These are phyloP conservation scores for Mucor saturninus DNA, from an alignment of 371 early-diverging fungal species.

Conservation along the genomic window DNA sequence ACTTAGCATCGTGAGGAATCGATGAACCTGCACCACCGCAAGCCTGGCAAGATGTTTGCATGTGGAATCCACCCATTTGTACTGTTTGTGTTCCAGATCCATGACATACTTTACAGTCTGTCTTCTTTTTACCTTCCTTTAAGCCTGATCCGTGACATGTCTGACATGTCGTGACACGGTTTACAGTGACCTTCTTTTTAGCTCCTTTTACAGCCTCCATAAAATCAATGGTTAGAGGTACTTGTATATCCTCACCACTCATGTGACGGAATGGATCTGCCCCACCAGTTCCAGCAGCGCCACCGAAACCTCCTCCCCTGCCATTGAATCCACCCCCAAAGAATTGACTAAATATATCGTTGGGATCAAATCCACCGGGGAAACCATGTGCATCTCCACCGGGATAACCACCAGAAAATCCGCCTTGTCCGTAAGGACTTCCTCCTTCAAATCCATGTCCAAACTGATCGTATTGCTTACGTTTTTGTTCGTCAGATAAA, in stretches of 20 bases:
- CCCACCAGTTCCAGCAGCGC: constrained; percentile 34
- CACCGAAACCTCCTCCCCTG: constrained; percentile 48
- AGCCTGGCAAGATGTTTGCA: constrained; percentile 79
- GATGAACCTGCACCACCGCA: constrained; percentile 85
- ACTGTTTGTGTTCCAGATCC: constrained; percentile 88
- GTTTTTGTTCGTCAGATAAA: constrained; percentile 85
- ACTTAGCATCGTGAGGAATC: constrained; percentile 71
- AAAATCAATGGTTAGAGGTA: constrained; percentile 70
- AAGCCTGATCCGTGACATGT: constrained; percentile 84
- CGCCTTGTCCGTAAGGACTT: constrained; percentile 3
- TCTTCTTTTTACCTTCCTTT: constrained; percentile 70
- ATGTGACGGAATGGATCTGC: constrained; percentile 23
- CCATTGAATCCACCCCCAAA: constrained; percentile 67
- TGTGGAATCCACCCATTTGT: constrained; percentile 81
- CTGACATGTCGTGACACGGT: constrained; percentile 67
- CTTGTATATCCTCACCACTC: constrained; percentile 58
- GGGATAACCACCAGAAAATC: constrained; percentile 18
- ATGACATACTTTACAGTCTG: constrained; percentile 73
- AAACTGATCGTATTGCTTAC: constrained; percentile 85
- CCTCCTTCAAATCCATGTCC: constrained; percentile 59
- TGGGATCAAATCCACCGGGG: constrained; percentile 62
- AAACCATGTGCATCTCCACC: constrained; percentile 35
- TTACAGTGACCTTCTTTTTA: constrained; percentile 62
- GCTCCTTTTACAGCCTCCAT: constrained; percentile 91
- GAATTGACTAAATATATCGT: constrained; percentile 71